A percentile compares a stretch with the other conserved stretches of the same genome.
Conservation (phyloP, 2,329 filamentous ascomycete genomes). For the Colletotrichum noveboracense region DNA sequence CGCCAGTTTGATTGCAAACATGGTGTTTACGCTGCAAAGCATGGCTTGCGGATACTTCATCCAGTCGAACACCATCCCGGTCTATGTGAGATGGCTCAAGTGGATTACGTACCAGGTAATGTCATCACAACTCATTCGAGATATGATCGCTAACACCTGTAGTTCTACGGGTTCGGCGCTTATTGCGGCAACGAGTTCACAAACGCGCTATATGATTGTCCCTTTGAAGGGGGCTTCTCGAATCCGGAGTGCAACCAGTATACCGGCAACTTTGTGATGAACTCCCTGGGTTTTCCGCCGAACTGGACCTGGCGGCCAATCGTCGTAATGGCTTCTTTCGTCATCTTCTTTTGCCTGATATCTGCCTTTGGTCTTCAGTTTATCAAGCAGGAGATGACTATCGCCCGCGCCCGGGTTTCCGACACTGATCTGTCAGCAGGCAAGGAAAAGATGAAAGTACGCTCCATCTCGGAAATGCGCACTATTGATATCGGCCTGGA, state of each 20-base stretch:
- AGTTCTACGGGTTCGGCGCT: slow-evolving; percentile 76
- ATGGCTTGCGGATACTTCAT: slow-evolving; percentile 81
- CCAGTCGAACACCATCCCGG: slow-evolving; percentile 72
- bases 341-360: slow-evolving; percentile 64
- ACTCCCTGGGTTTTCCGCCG: slow-evolving; percentile 69
- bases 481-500: slow-evolving; percentile 70
- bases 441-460: slow-evolving; percentile 70
- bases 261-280: slow-evolving; percentile 72
- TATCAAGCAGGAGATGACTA: slow-evolving; percentile 70
- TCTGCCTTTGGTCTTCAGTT: slow-evolving; percentile 69
- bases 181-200: slow-evolving; percentile 76
- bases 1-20: slow-evolving; percentile 74
- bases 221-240: slow-evolving; percentile 61
- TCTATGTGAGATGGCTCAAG: slow-evolving; percentile 82
- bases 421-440: slow-evolving; percentile 70
- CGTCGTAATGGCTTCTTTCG: slow-evolving; percentile 65
- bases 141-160: slow-evolving; percentile 27
- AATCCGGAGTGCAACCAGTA: slow-evolving; percentile 73
- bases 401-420: slow-evolving; percentile 64
- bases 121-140: slow-evolving; percentile 18
- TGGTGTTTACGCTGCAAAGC: slow-evolving; percentile 75
- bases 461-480: slow-evolving; percentile 57
- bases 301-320: slow-evolving; percentile 74
- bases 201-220: slow-evolving; percentile 76
- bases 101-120: slow-evolving; percentile 65